Evolutionary conservation across 164 flowering plant genomes (phyloP), one percentile per base, ranked within the genome.

Genomic region (Cinnamomum micranthum): DNA sequence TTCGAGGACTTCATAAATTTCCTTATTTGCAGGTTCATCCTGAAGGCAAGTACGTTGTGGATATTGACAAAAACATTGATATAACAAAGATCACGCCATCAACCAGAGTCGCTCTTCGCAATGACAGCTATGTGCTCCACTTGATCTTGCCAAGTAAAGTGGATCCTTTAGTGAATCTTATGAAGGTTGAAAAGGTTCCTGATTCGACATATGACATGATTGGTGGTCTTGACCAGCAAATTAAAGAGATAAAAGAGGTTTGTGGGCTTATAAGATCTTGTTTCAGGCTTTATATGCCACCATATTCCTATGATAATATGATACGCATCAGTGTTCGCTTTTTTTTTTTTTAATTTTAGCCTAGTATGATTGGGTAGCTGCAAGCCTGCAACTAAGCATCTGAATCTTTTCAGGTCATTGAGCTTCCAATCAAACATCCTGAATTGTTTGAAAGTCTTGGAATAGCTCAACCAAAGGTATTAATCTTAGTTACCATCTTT

Each of bases 121-220:
- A 92, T 84, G 99, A 96, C 74, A 96, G 98, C 77, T 96, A 96
- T 80, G 94, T 91, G 75, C 94, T 96, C 63, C 99, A 96, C 79
- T 81, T 96, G 83, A 71, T 94, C 64, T 85, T 96, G 83, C 99
- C 99, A 14, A 93, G 98, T 82, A 96, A 96, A 87, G 97, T 96
- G 1, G 99, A 96, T 86, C 98, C 98, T 31, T 76, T 92, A 79
- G 99, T 96, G 64, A 96, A 93, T 82, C 96, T 96, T 59, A 96
- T 96, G 99, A 96, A 93, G 81, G 99, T 80, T 93, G n/a, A n/a
- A n/a, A n/a, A n/a, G n/a, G n/a, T n/a, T n/a, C n/a, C n/a, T n/a
- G n/a, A n/a, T n/a, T n/a, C 98, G 69, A 95, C 99, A 55, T 95
- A 95, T 83, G 98, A 95, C 79, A 93, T 93, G 98, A 92, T 95